Evolutionary conservation across 2,329 filamentous ascomycete species (phyloP).

Genomic region (Stemphylium vesicarium): DNA sequence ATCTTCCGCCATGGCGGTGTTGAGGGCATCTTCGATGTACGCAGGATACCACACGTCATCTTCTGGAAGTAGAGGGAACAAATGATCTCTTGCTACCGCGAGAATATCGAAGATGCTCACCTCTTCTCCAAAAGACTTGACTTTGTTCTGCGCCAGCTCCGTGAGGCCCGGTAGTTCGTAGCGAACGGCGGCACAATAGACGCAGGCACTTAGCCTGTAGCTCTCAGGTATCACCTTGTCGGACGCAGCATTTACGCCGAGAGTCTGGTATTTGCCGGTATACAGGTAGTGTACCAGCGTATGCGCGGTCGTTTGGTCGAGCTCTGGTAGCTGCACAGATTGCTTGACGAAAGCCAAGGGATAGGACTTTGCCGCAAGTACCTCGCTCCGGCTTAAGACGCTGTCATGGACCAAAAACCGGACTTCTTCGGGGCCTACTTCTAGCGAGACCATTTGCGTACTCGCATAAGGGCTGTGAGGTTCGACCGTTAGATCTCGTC

Average conservation of each 20-base stretch:
- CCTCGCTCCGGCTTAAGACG: slow-evolving; percentile 31
- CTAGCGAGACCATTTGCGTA: slow-evolving; percentile 24
- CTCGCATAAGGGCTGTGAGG: slow-evolving; percentile 27
- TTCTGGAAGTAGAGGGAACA: slow-evolving; percentile 29
- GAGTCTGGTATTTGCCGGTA: slow-evolving; percentile 27
- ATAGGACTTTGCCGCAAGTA: slow-evolving; percentile 22
- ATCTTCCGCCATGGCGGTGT: slow-evolving; percentile 26
- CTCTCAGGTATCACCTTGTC: slow-evolving; percentile 6
- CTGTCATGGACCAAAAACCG: slow-evolving; percentile 34
- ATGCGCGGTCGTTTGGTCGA: slow-evolving; percentile 33
- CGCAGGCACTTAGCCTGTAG: slow-evolving; percentile 30
- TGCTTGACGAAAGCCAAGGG: slow-evolving; percentile 18
- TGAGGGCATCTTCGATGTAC: slow-evolving; percentile 32
- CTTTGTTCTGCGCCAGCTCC: slow-evolving; percentile 30
- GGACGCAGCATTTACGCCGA: slow-evolving; percentile 2
- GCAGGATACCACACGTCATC: slow-evolving; percentile 33
- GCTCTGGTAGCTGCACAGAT: slow-evolving; percentile 28
- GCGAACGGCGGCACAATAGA: slow-evolving; percentile 36
- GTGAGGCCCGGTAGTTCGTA: slow-evolving; percentile 35
- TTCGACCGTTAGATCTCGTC: background rate
- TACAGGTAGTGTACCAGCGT: slow-evolving; percentile 36
- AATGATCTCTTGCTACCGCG: slow-evolving; percentile 26
- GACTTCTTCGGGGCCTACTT: slow-evolving; percentile 25
- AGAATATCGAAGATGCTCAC: slow-evolving; percentile 33
- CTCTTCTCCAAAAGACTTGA: slow-evolving; percentile 23